phyloP scores from a whole-genome alignment of 306 rosid species.

The Fragaria nilgerrensis region DNA sequence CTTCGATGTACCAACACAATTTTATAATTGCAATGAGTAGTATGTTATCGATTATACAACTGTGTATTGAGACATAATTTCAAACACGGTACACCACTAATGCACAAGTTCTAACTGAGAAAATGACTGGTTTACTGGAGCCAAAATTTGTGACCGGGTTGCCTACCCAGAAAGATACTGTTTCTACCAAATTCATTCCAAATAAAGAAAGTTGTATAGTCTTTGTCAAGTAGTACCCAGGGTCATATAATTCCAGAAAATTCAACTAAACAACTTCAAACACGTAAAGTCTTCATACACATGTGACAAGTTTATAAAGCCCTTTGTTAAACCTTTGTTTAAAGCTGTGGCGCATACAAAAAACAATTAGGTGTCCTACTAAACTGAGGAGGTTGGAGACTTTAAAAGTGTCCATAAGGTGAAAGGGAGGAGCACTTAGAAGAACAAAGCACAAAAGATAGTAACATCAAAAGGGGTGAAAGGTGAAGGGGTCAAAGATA shows the following conservation, averaged over 20 bases:
- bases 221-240: background rate
- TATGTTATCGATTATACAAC: background rate
- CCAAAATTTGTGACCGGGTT: background rate
- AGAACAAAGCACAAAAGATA: conserved; percentile 15
- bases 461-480: conserved; percentile 89
- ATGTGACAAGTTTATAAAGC: background rate
- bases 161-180: background rate
- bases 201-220: background rate
- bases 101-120: background rate
- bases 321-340: background rate
- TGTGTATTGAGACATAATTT: background rate
- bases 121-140: background rate
- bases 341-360: conserved; percentile 15
- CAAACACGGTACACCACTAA: background rate
- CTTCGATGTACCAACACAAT: background rate
- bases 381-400: background rate
- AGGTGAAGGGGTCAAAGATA: conserved; percentile 48
- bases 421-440: conserved; percentile 45
- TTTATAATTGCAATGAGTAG: too few relatives aligned
- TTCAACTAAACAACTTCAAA: too few relatives aligned
- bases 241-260: background rate
- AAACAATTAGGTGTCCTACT: conserved; percentile 5
- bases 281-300: background rate
- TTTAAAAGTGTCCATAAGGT: conserved; percentile 29
- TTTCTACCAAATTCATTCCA: background rate